Base-by-base conservation (phyloP, 2,329 filamentous ascomycete genomes). In the Arthrobotrys sinensis region DNA sequence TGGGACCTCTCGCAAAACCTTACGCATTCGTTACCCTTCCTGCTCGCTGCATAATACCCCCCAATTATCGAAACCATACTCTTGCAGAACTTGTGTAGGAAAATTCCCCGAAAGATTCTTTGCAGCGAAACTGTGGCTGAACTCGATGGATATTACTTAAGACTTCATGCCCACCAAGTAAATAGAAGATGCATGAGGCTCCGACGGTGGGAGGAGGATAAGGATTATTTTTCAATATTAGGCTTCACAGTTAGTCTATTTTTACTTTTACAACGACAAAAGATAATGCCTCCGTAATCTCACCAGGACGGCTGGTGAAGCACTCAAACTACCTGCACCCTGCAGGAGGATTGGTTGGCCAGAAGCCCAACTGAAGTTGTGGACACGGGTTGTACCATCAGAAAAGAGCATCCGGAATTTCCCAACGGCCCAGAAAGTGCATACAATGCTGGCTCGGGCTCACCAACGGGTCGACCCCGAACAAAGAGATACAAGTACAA, bases 401-500 rank as follows among this genome's bases (percentile, higher is more conserved):
- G 40, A 19, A 60, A 40, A 28, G 36, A 5, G 64, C 36, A 40
- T 12, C 50, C 66, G 66, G 66, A 69, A 69, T 50, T 69, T 62
- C 64, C 64, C 64, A 68, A 68, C 64, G 66, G 34, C 53, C 52
- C 60, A 64, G 28, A 63, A 45, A 63, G n/a, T n/a, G n/a, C n/a
- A 45, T 28, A 36, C 32, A 21, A 7, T 53, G 50, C 24, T 32
- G 16, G 38, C 57, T 43, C 43, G 12, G 28, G 6, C 14, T 48
- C 43, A 63, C 57, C 34, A 43, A 62, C 16, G 66, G 53, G 19
- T 52, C 19, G n/a, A 16, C 19, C 66, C 48, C 36, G 38, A 50
- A 4, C n/a, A 53, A 43, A 64, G 60, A 46, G n/a, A n/a, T n/a
- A n/a, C n/a, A n/a, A n/a, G n/a, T 64, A 64, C 19, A 19, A 64